Conservation (phyloP, 225 moss, liverwort and hornwort genomes). For the Marchantia polymorpha region DNA sequence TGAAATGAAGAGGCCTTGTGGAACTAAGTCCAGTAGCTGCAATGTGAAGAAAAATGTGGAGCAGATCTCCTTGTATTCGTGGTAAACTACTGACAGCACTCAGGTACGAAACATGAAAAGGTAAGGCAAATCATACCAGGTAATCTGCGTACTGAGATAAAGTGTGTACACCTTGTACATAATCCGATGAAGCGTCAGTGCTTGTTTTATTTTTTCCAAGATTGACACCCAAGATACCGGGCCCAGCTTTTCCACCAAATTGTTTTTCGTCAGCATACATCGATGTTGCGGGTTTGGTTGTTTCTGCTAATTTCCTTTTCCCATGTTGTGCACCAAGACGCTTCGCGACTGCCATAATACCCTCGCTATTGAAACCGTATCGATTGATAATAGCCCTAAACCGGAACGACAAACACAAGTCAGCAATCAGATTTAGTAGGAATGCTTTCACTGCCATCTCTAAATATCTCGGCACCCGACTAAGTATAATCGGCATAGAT, state of each 20-base stretch:
- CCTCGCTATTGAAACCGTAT: constrained; percentile 97
- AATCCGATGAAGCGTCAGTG: constrained; percentile 86
- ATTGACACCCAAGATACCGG: constrained; percentile 87
- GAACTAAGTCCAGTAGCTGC: neutral
- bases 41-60: neutral
- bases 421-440: neutral
- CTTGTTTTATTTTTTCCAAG: constrained; percentile 93
- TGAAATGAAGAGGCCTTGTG: neutral
- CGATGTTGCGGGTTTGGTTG: constrained; percentile 33
- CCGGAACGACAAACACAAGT: neutral
- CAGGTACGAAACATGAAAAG: neutral
- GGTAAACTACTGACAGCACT: neutral
- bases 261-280: constrained; percentile 45
- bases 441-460: neutral
- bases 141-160: constrained; percentile 98
- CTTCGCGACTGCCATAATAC: constrained; percentile 93
- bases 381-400: constrained; percentile 84
- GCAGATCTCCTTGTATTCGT: neutral
- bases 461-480: neutral
- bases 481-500: neutral
- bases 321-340: constrained; percentile 95
- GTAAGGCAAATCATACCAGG: constrained; percentile 46
- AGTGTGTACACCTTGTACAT: constrained; percentile 93
- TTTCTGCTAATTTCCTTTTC: constrained; percentile 83
- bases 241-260: constrained; percentile 63